phyloP scores from a whole-genome alignment of 345 rosid genomes.

The Salix caprea region DNA sequence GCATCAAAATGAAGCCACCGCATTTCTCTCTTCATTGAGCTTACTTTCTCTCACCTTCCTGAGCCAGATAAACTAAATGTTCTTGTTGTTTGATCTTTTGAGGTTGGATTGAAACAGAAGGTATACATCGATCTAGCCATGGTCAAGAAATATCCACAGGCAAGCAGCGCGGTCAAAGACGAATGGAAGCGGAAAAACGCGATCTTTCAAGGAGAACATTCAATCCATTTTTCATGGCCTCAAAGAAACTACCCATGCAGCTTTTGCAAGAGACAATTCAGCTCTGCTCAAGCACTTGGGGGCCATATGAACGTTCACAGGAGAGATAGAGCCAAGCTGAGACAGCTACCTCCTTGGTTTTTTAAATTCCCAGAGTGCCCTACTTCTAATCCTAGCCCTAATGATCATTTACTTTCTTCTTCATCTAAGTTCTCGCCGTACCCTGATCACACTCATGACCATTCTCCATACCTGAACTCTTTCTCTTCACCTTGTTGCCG shows the following conservation, averaged over 20 bases:
- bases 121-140: background rate
- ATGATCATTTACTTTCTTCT: slow-evolving; percentile 19
- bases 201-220: slow-evolving; percentile 10
- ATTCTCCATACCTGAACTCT: slow-evolving; percentile 9
- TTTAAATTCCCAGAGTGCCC: background rate
- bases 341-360: background rate
- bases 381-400: slow-evolving; percentile 19
- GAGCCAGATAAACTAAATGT: background rate
- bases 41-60: background rate
- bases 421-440: slow-evolving; percentile 12
- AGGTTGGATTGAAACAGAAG: background rate
- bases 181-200: slow-evolving; percentile 1
- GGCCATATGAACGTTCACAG: slow-evolving; percentile 50
- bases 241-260: slow-evolving; percentile 51
- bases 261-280: slow-evolving; percentile 55
- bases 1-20: slow-evolving; percentile 9
- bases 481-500: slow-evolving; percentile 24
- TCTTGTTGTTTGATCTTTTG: background rate
- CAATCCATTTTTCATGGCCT: slow-evolving; percentile 38
- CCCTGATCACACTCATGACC: background rate
- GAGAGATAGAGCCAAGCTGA: background rate
- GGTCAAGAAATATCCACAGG: background rate
- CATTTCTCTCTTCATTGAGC: background rate
- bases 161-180: background rate
- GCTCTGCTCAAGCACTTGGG: slow-evolving; percentile 70